Percentiles rank a stretch among this genome's conserved stretches.
Conservation (phyloP, 2,329 filamentous ascomycete genomes). For the Dissoconium aciculare region DNA sequence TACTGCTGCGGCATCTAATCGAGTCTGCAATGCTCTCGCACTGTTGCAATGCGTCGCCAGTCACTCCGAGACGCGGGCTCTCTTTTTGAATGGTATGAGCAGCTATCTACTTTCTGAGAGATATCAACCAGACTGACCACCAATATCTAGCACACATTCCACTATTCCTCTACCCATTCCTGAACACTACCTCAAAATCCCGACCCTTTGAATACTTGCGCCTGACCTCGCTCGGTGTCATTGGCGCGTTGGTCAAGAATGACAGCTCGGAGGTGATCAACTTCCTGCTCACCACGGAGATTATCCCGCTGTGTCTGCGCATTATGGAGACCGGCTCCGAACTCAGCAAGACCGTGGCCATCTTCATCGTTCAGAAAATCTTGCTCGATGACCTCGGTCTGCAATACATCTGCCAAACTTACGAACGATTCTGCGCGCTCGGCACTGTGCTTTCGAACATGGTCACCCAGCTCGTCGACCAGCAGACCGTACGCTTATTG, state of each 20-base stretch:
- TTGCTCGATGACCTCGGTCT: conserved; percentile 89
- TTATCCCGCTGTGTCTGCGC: conserved; percentile 88
- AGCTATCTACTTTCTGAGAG: neutral
- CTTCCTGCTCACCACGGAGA: conserved; percentile 94
- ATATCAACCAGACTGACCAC: conserved; percentile 8
- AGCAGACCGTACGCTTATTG: conserved; percentile 84
- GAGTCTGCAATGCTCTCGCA: conserved; percentile 92
- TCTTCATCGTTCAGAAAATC: conserved; percentile 99
- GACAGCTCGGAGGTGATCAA: conserved; percentile 98
- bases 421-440: conserved; percentile 95
- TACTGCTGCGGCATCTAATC: conserved; percentile 90
- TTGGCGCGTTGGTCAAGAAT: conserved; percentile 95
- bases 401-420: conserved; percentile 97
- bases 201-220: conserved; percentile 94
- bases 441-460: conserved; percentile 97
- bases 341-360: conserved; percentile 95
- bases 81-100: conserved; percentile 75
- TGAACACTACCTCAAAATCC: conserved; percentile 97
- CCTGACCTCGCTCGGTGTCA: conserved; percentile 87
- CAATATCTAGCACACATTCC: conserved; percentile 68
- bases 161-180: conserved; percentile 91
- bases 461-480: conserved; percentile 93
- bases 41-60: conserved; percentile 93
- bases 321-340: conserved; percentile 99
- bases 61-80: conserved; percentile 84